Evolutionary conservation across 768 basidiomycete genomes (phyloP).

Genomic region (Kwoniella dejecticola): DNA sequence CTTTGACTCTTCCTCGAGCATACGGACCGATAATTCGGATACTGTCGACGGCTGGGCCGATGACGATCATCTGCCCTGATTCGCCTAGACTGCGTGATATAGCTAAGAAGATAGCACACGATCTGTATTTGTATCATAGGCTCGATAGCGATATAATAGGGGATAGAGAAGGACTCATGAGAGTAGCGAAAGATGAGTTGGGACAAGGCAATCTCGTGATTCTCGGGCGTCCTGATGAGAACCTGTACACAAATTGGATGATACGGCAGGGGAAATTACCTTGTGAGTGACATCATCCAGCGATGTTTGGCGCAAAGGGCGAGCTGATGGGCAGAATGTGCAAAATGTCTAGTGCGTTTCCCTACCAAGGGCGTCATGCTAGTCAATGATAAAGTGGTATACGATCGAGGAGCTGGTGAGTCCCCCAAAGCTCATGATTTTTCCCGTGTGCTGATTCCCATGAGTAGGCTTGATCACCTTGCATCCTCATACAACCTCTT

Average conservation of each 20-base stretch:
- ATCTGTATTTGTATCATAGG: constrained; percentile 68
- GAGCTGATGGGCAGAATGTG: too few species aligned
- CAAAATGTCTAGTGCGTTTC: constrained; percentile 33
- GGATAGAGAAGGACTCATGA: constrained; percentile 56
- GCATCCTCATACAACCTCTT: constrained; percentile 64
- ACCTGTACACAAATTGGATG: constrained; percentile 35
- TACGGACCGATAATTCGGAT: constrained; percentile 70
- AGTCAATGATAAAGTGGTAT: constrained; percentile 27
- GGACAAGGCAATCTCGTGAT: constrained; percentile 42
- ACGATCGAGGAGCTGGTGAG: constrained; percentile 34
- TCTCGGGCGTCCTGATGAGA: constrained; percentile 47
- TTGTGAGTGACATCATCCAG: constrained; percentile 50
- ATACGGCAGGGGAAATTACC: constrained; percentile 63
- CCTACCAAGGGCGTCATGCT: constrained; percentile 33
- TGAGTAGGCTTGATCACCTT: constrained; percentile 64
- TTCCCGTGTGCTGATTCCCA: neutral
- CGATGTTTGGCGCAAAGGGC: too few species aligned
- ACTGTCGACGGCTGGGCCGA: constrained; percentile 62
- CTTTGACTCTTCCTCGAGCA: constrained; percentile 31
- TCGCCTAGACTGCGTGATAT: constrained; percentile 53
- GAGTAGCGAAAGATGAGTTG: constrained; percentile 13
- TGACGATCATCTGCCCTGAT: constrained; percentile 63
- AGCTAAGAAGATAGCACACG: constrained; percentile 70
- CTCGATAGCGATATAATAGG: constrained; percentile 67
- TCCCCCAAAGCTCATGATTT: neutral